Conservation (phyloP, 2,329 filamentous ascomycete species). For the Thielaviopsis populi region DNA sequence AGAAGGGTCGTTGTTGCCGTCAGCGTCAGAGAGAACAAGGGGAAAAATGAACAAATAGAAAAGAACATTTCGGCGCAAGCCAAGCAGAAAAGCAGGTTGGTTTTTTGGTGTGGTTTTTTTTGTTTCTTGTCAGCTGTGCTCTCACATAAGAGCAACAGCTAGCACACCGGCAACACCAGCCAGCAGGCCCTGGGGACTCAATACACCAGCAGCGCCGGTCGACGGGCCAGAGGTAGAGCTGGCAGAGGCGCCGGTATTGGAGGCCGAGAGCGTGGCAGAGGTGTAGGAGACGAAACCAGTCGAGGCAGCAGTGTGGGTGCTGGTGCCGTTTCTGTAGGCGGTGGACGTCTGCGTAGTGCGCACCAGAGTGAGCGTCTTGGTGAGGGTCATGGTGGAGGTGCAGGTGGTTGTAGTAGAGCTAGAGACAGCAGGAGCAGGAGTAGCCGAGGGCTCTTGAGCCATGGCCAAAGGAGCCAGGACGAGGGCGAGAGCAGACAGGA, state of each 20-base stretch:
- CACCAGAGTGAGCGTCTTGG: slow-evolving; percentile 38
- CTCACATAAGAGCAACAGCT: slow-evolving; percentile 38
- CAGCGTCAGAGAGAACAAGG: slow-evolving; percentile 11
- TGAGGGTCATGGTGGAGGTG: slow-evolving; percentile 36
- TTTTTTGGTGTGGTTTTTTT: slow-evolving; percentile 3
- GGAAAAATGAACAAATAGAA: slow-evolving; percentile 11
- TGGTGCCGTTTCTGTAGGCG: slow-evolving; percentile 26
- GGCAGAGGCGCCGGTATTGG: slow-evolving; percentile 22
- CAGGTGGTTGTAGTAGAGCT: slow-evolving; percentile 29
- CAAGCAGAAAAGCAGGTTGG: slow-evolving; percentile 4
- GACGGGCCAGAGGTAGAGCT: slow-evolving; percentile 25
- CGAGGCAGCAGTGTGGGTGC: slow-evolving; percentile 21
- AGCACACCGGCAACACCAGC: slow-evolving; percentile 37
- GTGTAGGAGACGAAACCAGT: slow-evolving; percentile 22
- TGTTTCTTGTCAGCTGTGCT: not conserved
- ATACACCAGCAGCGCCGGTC: slow-evolving; percentile 26
- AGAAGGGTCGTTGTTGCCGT: slow-evolving; percentile 7
- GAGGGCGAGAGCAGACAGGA: slow-evolving; percentile 31
- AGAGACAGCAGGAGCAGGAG: slow-evolving; percentile 21
- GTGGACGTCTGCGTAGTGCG: slow-evolving; percentile 27
- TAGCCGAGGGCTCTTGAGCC: slow-evolving; percentile 24
- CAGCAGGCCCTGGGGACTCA: slow-evolving; percentile 32
- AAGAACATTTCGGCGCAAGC: slow-evolving; percentile 1
- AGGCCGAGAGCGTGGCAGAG: slow-evolving; percentile 20
- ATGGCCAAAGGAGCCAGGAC: slow-evolving; percentile 40